A percentile compares a stretch with the other conserved stretches of the same genome.
Conservation (phyloP, 108 stramenopile species). For the Nitzschia sp. region DNA sequence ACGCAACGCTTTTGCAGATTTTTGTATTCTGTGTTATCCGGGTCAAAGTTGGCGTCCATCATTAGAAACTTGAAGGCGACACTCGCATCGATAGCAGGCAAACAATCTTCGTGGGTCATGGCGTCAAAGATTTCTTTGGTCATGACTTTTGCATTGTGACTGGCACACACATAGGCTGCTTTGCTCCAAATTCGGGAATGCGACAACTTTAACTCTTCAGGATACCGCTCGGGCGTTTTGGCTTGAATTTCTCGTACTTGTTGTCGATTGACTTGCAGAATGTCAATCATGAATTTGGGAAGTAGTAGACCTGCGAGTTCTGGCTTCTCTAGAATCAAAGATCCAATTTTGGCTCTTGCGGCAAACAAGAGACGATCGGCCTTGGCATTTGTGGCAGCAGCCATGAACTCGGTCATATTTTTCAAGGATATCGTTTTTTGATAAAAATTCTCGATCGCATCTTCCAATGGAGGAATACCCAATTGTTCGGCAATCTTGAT, state of each 20-base stretch:
- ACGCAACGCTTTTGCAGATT: slow-evolving; percentile 32
- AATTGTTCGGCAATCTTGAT: slow-evolving; percentile 32
- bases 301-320: slow-evolving; percentile 25
- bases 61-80: slow-evolving; percentile 22
- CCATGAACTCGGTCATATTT: slow-evolving; percentile 35
- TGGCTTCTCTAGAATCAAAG: slow-evolving; percentile 33
- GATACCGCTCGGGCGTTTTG: slow-evolving; percentile 21
- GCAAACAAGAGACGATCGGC: slow-evolving; percentile 25
- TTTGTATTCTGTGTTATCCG: slow-evolving; percentile 10
- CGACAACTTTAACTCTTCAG: slow-evolving; percentile 9
- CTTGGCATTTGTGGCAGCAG: slow-evolving; percentile 18
- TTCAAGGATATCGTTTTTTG: slow-evolving; percentile 28
- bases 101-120: slow-evolving; percentile 18
- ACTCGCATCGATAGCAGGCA: slow-evolving; percentile 33
- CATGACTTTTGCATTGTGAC: slow-evolving; percentile 23
- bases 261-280: slow-evolving; percentile 20
- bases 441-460: slow-evolving; percentile 38
- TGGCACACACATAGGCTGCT: slow-evolving; percentile 34
- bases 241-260: slow-evolving; percentile 25
- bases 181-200: slow-evolving; percentile 34
- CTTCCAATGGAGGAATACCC: slow-evolving; percentile 18
- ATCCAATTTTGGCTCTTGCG: slow-evolving; percentile 35
- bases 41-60: slow-evolving; percentile 27
- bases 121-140: slow-evolving; percentile 19
- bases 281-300: slow-evolving; percentile 31